Percentiles rank a stretch among this genome's conserved stretches.
Conservation (phyloP, 2,329 filamentous ascomycete genomes). For the Coniochaeta prunicola region DNA sequence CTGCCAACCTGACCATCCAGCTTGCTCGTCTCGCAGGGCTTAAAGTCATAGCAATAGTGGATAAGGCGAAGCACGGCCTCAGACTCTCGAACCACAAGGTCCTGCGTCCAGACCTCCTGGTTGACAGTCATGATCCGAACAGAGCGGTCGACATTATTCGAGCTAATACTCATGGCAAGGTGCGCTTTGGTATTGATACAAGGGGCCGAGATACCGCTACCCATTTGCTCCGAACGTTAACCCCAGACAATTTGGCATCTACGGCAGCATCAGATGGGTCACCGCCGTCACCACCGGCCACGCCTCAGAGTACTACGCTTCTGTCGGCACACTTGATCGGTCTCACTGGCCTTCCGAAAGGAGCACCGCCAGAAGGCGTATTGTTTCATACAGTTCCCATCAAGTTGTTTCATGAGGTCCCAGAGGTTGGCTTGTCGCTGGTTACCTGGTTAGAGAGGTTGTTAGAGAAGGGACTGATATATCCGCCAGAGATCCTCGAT, state of each 20-base stretch:
- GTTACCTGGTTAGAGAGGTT: conserved; percentile 61
- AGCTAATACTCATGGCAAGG: conserved; percentile 44
- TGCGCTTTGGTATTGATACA: conserved; percentile 65
- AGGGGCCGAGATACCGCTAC: conserved; percentile 57
- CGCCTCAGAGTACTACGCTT: conserved; percentile 22
- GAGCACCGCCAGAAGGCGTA: conserved; percentile 32
- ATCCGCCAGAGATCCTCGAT: conserved; percentile 58
- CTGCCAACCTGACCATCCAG: conserved; percentile 59
- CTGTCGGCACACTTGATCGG: conserved; percentile 54
- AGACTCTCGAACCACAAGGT: conserved; percentile 39
- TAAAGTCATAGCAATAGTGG: conserved; percentile 57
- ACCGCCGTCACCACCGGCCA: conserved; percentile 28
- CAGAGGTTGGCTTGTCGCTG: conserved; percentile 53
- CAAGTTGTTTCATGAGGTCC: conserved; percentile 66
- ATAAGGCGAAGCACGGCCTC: conserved; percentile 58
- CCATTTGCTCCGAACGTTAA: conserved; percentile 47
- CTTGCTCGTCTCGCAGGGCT: conserved; percentile 60
- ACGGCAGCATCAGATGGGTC: conserved; percentile 12
- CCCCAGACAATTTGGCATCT: conserved; percentile 13
- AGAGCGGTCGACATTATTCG: conserved; percentile 60
- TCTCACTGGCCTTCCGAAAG: conserved; percentile 60
- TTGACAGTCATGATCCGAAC: conserved; percentile 59
- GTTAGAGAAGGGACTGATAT: conserved; percentile 44
- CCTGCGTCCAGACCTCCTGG: conserved; percentile 51
- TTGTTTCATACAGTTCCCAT: conserved; percentile 62